Conservation (phyloP, 768 basidiomycete species). For the Mycena vitilis region DNA sequence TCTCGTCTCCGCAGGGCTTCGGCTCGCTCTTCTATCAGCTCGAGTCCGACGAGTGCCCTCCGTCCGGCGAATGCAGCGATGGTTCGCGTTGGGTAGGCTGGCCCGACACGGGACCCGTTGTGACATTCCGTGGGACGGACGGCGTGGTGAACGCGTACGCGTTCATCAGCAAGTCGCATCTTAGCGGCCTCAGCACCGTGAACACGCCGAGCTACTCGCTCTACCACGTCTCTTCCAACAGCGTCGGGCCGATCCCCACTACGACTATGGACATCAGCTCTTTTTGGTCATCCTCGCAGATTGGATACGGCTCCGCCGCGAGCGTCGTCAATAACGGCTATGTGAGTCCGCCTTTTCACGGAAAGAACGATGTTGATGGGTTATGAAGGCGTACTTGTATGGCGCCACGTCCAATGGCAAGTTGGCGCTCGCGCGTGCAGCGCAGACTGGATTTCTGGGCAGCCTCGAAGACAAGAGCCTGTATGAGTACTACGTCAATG, state of each 20-base stretch:
- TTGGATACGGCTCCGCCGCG: constrained; percentile 33
- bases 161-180: constrained; percentile 23
- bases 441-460: constrained; percentile 26
- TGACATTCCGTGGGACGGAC: constrained; percentile 7
- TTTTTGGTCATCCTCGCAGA: constrained; percentile 25
- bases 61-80: constrained; percentile 21
- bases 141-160: constrained; percentile 21
- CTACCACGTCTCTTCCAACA: constrained; percentile 25
- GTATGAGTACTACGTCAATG: constrained; percentile 36
- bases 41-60: constrained; percentile 32
- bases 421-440: constrained; percentile 21
- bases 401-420: constrained; percentile 21
- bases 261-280: constrained; percentile 9
- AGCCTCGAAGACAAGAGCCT: constrained; percentile 15
- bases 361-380: background rate
- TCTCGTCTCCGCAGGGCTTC: constrained; percentile 23
- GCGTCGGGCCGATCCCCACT: constrained; percentile 11
- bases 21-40: constrained; percentile 24
- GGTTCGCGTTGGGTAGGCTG: constrained; percentile 33
- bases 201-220: constrained; percentile 22
- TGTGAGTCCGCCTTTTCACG: constrained; percentile 16
- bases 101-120: constrained; percentile 29
- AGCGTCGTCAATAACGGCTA: constrained; percentile 23
- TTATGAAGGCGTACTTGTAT: constrained; percentile 18
- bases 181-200: constrained; percentile 16